Base-by-base conservation (phyloP, 192 early-diverging fungal genomes). In the Obelidium mucronatum region DNA sequence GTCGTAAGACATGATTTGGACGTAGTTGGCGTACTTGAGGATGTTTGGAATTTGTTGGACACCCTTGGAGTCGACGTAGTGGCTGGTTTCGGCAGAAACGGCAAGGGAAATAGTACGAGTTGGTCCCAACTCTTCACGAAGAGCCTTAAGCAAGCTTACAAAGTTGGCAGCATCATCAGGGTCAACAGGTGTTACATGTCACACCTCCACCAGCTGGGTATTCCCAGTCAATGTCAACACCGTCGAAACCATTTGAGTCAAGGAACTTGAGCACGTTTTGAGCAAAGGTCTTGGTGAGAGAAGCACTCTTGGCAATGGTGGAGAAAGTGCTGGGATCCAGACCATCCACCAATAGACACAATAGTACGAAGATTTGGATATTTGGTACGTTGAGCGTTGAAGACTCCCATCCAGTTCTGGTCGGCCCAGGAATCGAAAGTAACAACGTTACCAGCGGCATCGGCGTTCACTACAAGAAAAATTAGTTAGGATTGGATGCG, bases 1-100 rank as follows among this genome's bases (percentile, higher is more conserved):
- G 54, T 72, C 69, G 40, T 72, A 72, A 28, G 69, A 59, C 69
- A 72, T 72, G 69, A 72, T 36, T 35, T 72, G 69, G 34, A 37
- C n/a, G 69, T 72, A 72, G 69, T 30, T n/a, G 35, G 58, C 36
- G 36, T 36, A 54, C 54, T 72, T 72, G 53, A 42, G 8, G 30
- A 59, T 59, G 15, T 72, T 19, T 19, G 69, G 54, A 30, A 72
- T 55, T 33, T 58, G 53, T 22, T 58, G n/a, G 53, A 40, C 40
- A 54, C 11, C 40, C 53, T 11, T 28, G 8, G 11, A 5, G 15
- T 64, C 34, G 40, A 51, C 65, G 69, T 72, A 72, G 69, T 36
- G 53, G 26, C 31, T 17, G 19, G 35, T 30, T 59, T 72, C 69
- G 54, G 34, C 69, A 8, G 69, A 72, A 31, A 55, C 69, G 34